Conservation (phyloP, 2,329 filamentous ascomycete species). For the Nigrospora oryzae region DNA sequence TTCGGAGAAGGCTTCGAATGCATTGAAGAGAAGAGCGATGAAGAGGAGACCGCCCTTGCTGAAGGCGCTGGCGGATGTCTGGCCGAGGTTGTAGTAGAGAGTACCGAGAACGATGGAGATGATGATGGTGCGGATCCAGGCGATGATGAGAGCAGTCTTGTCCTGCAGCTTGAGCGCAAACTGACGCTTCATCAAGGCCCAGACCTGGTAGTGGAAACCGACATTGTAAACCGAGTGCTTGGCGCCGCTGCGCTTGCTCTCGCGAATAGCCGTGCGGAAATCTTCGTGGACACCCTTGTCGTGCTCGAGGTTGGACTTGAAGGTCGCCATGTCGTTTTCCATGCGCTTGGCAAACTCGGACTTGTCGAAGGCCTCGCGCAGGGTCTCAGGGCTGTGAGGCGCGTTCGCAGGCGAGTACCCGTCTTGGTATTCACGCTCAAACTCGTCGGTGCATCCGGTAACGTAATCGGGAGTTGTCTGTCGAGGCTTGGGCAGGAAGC, state of each 20-base stretch:
- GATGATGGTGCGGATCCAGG: slow-evolving; percentile 60
- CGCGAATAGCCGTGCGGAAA: slow-evolving; percentile 65
- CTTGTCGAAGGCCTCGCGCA: slow-evolving; percentile 62
- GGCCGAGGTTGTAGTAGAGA: slow-evolving; percentile 63
- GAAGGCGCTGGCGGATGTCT: slow-evolving; percentile 63
- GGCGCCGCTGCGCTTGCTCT: slow-evolving; percentile 70
- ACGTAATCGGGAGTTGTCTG: slow-evolving; percentile 78
- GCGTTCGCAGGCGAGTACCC: slow-evolving; percentile 59
- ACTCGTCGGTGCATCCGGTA: slow-evolving; percentile 76
- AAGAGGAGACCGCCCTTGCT: slow-evolving; percentile 77
- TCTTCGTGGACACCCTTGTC: slow-evolving; percentile 65
- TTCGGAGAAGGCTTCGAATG: slow-evolving; percentile 79
- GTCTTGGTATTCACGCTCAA: slow-evolving; percentile 66
- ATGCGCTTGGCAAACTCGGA: slow-evolving; percentile 52
- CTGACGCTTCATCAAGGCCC: slow-evolving; percentile 76
- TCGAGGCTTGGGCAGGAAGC: slow-evolving; percentile 64
- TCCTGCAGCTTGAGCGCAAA: slow-evolving; percentile 84
- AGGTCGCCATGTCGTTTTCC: slow-evolving; percentile 58
- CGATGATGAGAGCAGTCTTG: slow-evolving; percentile 65
- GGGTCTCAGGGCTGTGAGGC: slow-evolving; percentile 57
- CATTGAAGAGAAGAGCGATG: slow-evolving; percentile 73
- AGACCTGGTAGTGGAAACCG: slow-evolving; percentile 75
- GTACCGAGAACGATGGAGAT: slow-evolving; percentile 75
- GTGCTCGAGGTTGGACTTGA: slow-evolving; percentile 54
- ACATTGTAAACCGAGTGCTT: slow-evolving; percentile 74